phyloP scores from a whole-genome alignment of 2,329 filamentous ascomycete species.

The Cyclaneusma minus region DNA sequence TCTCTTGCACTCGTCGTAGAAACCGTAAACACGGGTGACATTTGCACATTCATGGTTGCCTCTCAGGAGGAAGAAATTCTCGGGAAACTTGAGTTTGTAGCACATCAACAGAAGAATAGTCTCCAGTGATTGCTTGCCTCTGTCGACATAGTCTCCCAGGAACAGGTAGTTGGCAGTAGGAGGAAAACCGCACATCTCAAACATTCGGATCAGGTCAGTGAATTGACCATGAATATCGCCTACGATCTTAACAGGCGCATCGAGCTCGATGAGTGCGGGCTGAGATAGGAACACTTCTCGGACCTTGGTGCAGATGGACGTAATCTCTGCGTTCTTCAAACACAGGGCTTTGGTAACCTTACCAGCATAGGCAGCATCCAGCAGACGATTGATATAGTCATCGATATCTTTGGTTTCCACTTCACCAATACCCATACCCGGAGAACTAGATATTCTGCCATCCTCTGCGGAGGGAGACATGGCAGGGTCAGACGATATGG shows the following conservation, averaged over 20 bases:
- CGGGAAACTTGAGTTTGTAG: slow-evolving; percentile 94
- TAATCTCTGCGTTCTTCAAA: slow-evolving; percentile 94
- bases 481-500: slow-evolving; percentile 33
- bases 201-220: slow-evolving; percentile 88
- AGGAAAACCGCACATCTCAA: slow-evolving; percentile 97
- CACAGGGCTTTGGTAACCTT: slow-evolving; percentile 98
- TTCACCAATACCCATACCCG: slow-evolving; percentile 68
- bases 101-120: slow-evolving; percentile 85
- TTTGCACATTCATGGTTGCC: slow-evolving; percentile 97
- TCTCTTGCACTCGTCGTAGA: slow-evolving; percentile 96
- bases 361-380: slow-evolving; percentile 88
- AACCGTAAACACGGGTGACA: slow-evolving; percentile 88
- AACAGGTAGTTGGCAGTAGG: slow-evolving; percentile 87
- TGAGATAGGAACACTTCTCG: slow-evolving; percentile 84
- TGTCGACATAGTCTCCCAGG: slow-evolving; percentile 89
- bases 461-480: slow-evolving; percentile 32
- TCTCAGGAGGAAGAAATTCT: slow-evolving; percentile 91
- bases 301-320: slow-evolving; percentile 77
- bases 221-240: slow-evolving; percentile 96
- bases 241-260: slow-evolving; percentile 93
- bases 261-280: slow-evolving; percentile 79
- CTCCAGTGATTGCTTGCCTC: slow-evolving; percentile 89
- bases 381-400: slow-evolving; percentile 86
- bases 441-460: slow-evolving; percentile 25
- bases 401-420: slow-evolving; percentile 89